A percentile compares a stretch with the other conserved stretches of the same genome.
Evolutionary conservation across 345 rosid genomes (phyloP).

Genomic region (Ricinus communis): DNA sequence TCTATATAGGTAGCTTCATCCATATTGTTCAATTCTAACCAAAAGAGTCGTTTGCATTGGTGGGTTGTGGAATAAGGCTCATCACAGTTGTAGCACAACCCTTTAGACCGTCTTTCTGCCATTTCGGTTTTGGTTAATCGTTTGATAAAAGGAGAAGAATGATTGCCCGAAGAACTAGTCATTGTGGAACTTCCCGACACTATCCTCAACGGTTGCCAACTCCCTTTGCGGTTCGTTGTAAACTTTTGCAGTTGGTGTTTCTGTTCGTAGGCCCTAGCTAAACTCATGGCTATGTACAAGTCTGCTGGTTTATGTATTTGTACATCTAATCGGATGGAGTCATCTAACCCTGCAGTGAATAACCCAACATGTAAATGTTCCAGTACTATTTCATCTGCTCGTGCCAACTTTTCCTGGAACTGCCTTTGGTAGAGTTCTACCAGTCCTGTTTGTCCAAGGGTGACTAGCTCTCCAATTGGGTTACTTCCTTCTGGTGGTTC

Average conservation of each 20-base stretch:
- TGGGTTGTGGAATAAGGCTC: background rate
- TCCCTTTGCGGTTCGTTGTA: background rate
- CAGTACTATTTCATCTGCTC: background rate
- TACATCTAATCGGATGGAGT: background rate
- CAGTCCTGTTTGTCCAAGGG: background rate
- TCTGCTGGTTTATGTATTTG: background rate
- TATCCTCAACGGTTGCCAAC: no score
- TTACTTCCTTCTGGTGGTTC: background rate
- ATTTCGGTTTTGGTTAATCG: background rate
- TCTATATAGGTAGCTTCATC: background rate
- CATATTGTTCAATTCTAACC: background rate
- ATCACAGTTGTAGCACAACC: background rate
- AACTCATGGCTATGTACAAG: background rate
- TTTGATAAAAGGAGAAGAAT: background rate
- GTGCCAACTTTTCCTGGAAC: background rate
- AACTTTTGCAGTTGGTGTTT: background rate
- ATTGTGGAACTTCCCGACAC: no score
- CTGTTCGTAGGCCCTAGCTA: background rate
- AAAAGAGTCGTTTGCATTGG: background rate
- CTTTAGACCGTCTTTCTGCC: background rate
- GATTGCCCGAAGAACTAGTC: background rate
- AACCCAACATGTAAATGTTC: background rate
- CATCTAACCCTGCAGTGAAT: background rate
- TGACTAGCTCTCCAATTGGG: background rate
- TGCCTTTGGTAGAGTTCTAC: background rate